phyloP scores from a whole-genome alignment of 805 yeast genomes.

The Cephaloascus albidus region DNA sequence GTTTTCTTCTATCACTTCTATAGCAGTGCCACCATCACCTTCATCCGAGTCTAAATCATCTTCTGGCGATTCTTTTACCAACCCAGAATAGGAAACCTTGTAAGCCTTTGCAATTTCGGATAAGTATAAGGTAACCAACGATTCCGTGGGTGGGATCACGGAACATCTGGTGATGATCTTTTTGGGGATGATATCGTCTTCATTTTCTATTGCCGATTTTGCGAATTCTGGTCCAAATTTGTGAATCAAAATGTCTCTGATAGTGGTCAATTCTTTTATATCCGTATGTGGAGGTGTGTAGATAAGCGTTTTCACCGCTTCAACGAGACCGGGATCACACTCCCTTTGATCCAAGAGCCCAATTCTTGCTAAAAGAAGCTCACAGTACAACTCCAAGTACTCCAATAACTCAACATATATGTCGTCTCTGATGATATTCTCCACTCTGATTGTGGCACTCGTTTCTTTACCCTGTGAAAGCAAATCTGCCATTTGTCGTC shows the following conservation, averaged over 20 bases:
- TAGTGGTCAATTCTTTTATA: slow-evolving; percentile 54
- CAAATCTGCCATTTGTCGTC: slow-evolving; percentile 64
- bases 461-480: slow-evolving; percentile 64
- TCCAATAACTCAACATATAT: slow-evolving; percentile 72
- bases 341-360: slow-evolving; percentile 41
- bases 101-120: slow-evolving; percentile 78
- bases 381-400: slow-evolving; percentile 73
- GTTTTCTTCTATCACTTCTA: slow-evolving; percentile 5
- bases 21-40: slow-evolving; percentile 12
- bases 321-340: slow-evolving; percentile 57
- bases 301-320: slow-evolving; percentile 64
- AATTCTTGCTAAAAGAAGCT: slow-evolving; percentile 66
- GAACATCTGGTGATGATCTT: slow-evolving; percentile 55
- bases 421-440: slow-evolving; percentile 77
- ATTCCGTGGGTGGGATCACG: slow-evolving; percentile 56
- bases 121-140: slow-evolving; percentile 60
- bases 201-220: slow-evolving; percentile 42
- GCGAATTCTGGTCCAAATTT: slow-evolving; percentile 66
- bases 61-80: slow-evolving; percentile 16
- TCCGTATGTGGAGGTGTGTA: slow-evolving; percentile 68
- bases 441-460: slow-evolving; percentile 77
- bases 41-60: slow-evolving; percentile 22
- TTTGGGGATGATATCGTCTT: slow-evolving; percentile 48
- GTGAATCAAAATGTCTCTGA: slow-evolving; percentile 52
- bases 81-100: slow-evolving; percentile 60